Evolutionary conservation across 2,329 filamentous ascomycete genomes (phyloP), one percentile per base, ranked within the genome.

Genomic region (Tolypocladium tropicale): DNA sequence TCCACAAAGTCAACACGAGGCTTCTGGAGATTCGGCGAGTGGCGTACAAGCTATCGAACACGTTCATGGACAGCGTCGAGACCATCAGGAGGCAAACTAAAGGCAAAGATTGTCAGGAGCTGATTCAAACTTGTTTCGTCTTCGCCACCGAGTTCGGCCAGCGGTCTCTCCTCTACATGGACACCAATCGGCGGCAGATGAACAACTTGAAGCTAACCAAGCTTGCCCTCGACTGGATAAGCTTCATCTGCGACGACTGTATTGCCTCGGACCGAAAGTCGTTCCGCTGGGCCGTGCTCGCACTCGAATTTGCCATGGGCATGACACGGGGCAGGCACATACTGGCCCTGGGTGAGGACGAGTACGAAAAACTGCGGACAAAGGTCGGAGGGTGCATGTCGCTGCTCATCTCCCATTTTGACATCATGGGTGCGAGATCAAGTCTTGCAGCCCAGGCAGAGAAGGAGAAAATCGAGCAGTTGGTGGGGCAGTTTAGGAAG

Each of bases 81-180:
- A 90, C 90, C 60, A 94, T 99, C 61, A 83, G 91, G 60, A 85
- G 85, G 62, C 93, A 99, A 71, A 91, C 91, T 1, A 80, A 82
- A 56, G 89, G 87, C 10, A 82, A 93, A 61, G 88, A 94, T 61
- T 96, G 93, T 68, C 91, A 96, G 65, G 94, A 99, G 66, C 82
- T 99, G 33, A 94, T 99, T 60, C 94, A 99, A 71, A 95, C 91
- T 6, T 99, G 93, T 72, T 99, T 97, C 70, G 89, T 95, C 43
- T 99, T 97, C 66, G 94, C 94, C n/a, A 97, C 94, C 0, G 94
- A 99, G 69, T 99, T 99, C 63, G 94, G 94, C 49, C 93, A 96
- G 69, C 87, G 94, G 61, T 96, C 93, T 2, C 82, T 96, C 53
- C 84, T 94, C 23, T 95, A 95, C 74, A 94, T 99, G 85, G 94